Conservation (phyloP, 1,139 yeast genomes). For the Nadsonia starkeyi-henricii region DNA sequence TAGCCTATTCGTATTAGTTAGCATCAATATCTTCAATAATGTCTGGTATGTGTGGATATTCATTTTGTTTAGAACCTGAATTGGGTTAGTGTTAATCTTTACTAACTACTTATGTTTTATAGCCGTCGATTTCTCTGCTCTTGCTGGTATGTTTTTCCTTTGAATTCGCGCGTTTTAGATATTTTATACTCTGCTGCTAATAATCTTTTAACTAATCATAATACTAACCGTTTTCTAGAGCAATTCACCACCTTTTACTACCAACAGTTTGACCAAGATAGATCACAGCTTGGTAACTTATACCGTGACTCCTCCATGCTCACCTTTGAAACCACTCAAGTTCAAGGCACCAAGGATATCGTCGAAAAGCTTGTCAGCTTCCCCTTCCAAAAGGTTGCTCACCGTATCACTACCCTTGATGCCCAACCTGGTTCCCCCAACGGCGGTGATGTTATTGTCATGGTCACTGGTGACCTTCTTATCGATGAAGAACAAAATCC, state of each 20-base stretch:
- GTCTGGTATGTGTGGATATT: no score
- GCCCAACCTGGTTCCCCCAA: conserved; percentile 95
- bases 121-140: background rate
- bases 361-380: conserved; percentile 78
- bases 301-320: conserved; percentile 96
- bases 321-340: conserved; percentile 87
- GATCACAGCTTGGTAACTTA: conserved; percentile 83
- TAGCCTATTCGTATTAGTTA: no score
- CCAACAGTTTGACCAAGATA: conserved; percentile 86
- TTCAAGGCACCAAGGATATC: conserved; percentile 86
- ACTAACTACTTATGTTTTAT: background rate
- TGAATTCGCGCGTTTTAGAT: no score
- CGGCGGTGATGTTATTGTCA: conserved; percentile 78
- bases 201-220: no score
- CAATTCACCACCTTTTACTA: conserved; percentile 92
- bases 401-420: conserved; percentile 85
- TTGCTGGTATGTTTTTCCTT: background rate
- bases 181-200: no score
- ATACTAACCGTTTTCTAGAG: conserved; percentile 17
- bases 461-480: conserved; percentile 94
- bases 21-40: no score
- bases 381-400: conserved; percentile 86
- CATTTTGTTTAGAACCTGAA: no score
- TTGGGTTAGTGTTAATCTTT: background rate
- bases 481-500: conserved; percentile 91